Evolutionary conservation across 2,329 filamentous ascomycete species (phyloP).

Genomic region (Fusarium sp.): DNA sequence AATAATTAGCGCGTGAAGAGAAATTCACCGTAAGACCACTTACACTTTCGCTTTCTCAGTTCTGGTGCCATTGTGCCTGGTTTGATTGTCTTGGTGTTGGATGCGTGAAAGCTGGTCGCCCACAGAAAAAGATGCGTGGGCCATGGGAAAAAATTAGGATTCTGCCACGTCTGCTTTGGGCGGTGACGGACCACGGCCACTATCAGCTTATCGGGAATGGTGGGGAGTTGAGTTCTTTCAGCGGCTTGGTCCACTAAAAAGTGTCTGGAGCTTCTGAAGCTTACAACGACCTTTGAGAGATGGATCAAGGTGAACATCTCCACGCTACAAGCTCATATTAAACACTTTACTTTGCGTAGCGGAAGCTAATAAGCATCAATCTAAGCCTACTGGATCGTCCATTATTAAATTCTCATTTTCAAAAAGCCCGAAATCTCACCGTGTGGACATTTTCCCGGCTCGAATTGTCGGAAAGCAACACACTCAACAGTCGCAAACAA

Average conservation of each 20-base stretch:
- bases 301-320: neutral
- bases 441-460: neutral
- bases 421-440: too few relatives aligned
- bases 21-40: neutral
- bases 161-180: constrained; percentile 48
- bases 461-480: too few relatives aligned
- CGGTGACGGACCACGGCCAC: constrained; percentile 43
- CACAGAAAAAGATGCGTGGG: constrained; percentile 40
- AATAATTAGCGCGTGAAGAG: constrained; percentile 32
- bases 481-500: too few relatives aligned
- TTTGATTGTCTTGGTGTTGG: constrained; percentile 28
- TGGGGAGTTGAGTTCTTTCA: constrained; percentile 32
- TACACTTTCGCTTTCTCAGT: constrained; percentile 53
- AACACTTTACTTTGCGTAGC: neutral
- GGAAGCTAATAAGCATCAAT: neutral
- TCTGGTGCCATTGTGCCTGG: constrained; percentile 56
- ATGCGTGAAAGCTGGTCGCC: constrained; percentile 32
- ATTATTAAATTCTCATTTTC: neutral
- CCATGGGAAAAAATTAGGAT: constrained; percentile 48
- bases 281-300: constrained; percentile 11
- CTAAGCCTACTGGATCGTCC: too few relatives aligned
- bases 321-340: neutral
- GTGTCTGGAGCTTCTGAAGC: constrained; percentile 27
- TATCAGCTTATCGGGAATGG: constrained; percentile 41
- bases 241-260: constrained; percentile 36